Base-by-base conservation (phyloP, 495 filamentous ascomycete species). In the Friedmanniomyces simplex region DNA sequence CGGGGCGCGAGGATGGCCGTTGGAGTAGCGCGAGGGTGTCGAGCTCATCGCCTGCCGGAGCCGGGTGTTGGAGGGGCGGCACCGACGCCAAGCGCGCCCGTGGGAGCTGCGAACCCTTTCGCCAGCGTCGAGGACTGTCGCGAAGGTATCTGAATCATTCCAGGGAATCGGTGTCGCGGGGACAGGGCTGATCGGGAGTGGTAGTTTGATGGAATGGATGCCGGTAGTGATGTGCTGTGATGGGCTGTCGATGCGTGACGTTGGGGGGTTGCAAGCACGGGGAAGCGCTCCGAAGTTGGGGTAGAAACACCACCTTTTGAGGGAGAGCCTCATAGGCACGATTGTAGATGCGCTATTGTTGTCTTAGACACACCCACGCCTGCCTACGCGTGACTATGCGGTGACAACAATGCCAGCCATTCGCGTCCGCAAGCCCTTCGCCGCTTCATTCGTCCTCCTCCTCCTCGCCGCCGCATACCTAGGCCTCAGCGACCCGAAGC, bases 381-480 rank as follows among this genome's bases (percentile, higher is more conserved):
- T 8, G 20, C 18, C 6, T 16, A 49, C 49, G 20, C 20, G 14
- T 18, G 30, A 52, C 13, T 10, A 32, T 34, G 49, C 26, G 26
- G 11, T 22, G 13, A 43, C 32, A 21, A 51, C 32, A 59, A 61
- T 60, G 59, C 53, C 63, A 47, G 25, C 58, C 12, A 61, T 64
- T 37, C 62, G 63, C n/a, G 60, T 69, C 32, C 59, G 67, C 47
- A 61, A 65, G 47, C 63, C 67, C 13, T 66, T 66, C 39, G 61
- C 57, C 39, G 60, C 82, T 69, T 78, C 84, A 56, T 96, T 97
- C 69, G 66, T 83, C 73, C 76, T 85, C 67, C 79, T 96, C 64
- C 73, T 86, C 64, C 74, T 95, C 52, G 68, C 85, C 46, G 79
- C 91, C 39, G 88, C 75, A 55, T 95, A 93, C 71, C 75, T 86